phyloP scores from a whole-genome alignment of 2,329 filamentous ascomycete genomes.

The Plectosphaerella cucumerina region DNA sequence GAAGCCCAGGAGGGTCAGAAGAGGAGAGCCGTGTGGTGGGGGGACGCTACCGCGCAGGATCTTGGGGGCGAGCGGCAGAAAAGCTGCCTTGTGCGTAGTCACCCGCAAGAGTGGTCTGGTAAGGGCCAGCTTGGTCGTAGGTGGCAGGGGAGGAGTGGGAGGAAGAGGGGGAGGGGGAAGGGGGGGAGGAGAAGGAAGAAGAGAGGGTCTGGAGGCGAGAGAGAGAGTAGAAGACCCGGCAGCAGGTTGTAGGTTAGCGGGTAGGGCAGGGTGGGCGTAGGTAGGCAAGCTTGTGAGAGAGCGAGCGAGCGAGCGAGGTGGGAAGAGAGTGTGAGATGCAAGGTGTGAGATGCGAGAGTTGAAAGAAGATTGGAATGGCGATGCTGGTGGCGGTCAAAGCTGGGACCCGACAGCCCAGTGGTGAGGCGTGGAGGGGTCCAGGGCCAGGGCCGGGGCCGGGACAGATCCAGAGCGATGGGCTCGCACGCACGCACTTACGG shows the following conservation, averaged over 20 bases:
- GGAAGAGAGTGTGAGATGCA: too few species aligned
- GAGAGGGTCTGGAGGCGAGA: not conserved
- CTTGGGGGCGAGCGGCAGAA: not conserved
- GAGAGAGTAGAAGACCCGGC: not conserved
- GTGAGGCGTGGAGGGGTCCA: too few species aligned
- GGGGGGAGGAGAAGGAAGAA: not conserved
- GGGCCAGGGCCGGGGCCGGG: not conserved
- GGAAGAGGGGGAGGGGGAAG: not conserved
- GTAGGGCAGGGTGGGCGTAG: not conserved
- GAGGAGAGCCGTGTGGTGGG: slow-evolving; percentile 6
- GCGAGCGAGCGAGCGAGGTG: too few species aligned
- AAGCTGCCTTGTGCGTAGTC: not conserved
- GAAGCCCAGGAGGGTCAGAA: not conserved
- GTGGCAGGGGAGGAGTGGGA: not conserved
- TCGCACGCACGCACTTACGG: not conserved
- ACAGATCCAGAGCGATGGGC: not conserved
- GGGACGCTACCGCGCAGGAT: slow-evolving; percentile 7
- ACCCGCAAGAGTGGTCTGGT: not conserved
- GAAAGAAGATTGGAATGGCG: not conserved
- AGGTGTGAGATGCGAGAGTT: too few species aligned
- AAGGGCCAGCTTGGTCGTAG: not conserved
- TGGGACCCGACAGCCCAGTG: not conserved
- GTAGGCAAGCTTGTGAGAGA: too few species aligned
- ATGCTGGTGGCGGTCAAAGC: not conserved
- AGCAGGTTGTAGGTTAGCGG: not conserved